Evolutionary conservation across 306 rosid genomes (phyloP).

Genomic region (Chamaecrista fasciculata): DNA sequence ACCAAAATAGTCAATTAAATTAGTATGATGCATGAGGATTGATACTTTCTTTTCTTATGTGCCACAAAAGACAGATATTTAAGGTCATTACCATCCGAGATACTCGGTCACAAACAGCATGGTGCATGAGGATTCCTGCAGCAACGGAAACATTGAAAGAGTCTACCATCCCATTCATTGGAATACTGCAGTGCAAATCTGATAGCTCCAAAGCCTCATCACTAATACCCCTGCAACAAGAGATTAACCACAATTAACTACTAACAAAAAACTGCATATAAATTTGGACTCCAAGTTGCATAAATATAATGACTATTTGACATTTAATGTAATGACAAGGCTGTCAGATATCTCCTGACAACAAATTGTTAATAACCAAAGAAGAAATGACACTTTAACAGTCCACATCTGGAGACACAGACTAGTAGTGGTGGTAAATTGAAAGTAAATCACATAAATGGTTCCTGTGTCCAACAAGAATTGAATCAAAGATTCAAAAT

Average conservation of each 20-base stretch:
- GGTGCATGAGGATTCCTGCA: constrained; percentile 95
- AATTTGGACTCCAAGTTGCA: neutral
- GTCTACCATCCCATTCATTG: constrained; percentile 96
- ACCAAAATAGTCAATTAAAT: neutral
- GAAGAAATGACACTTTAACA: neutral
- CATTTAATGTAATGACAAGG: neutral
- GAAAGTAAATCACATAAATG: neutral
- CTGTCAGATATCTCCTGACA: neutral
- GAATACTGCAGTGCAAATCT: constrained; percentile 80
- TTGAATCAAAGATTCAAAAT: constrained; percentile 12
- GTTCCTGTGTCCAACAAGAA: constrained; percentile 5
- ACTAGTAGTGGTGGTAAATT: neutral
- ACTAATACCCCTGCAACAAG: constrained; percentile 70
- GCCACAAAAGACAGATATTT: constrained; percentile 10
- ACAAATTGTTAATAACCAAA: neutral
- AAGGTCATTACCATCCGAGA: constrained; percentile 64
- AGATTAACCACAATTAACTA: constrained; percentile 14
- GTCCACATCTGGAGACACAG: constrained; percentile 1
- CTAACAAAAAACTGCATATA: neutral
- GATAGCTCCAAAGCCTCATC: constrained; percentile 85
- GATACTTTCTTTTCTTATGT: neutral
- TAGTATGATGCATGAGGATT: neutral
- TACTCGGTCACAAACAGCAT: constrained; percentile 79
- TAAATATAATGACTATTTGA: constrained; percentile 10
- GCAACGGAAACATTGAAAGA: constrained; percentile 97